Conservation (phyloP, 1,284 basidiomycete species). For the Irpex rosettiformis region DNA sequence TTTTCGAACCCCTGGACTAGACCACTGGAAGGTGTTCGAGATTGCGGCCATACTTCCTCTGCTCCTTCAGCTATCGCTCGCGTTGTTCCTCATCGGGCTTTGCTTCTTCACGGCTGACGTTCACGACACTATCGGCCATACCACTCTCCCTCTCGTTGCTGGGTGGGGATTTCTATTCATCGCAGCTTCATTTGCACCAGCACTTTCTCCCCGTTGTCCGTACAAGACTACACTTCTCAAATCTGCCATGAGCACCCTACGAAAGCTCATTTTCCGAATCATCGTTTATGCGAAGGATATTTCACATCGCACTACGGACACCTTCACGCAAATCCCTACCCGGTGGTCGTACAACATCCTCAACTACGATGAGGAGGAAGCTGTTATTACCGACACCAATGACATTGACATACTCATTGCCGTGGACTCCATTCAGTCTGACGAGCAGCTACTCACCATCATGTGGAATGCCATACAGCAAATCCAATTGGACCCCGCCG, state of each 20-base stretch:
- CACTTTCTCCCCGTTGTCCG: conserved; percentile 5
- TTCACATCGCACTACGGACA: background rate
- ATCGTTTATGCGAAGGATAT: background rate
- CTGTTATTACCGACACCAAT: background rate
- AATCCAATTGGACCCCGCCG: background rate
- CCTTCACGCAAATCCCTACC: background rate
- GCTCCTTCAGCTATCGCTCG: conserved; percentile 7
- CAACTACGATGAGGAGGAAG: conserved; percentile 9
- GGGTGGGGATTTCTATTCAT: conserved; percentile 4
- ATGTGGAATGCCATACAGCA: background rate
- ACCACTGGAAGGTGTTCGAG: conserved; percentile 7
- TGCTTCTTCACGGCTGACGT: conserved; percentile 7
- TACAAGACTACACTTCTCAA: conserved; percentile 8
- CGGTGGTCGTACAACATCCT: background rate
- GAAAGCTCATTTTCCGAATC: background rate
- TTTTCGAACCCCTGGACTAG: conserved; percentile 5
- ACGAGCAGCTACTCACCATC: conserved; percentile 7
- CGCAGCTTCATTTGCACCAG: conserved; percentile 1
- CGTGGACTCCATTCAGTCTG: conserved; percentile 12
- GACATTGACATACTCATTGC: conserved; percentile 9
- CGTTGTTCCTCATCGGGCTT: conserved; percentile 5
- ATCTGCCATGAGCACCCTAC: background rate
- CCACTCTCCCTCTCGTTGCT: conserved; percentile 2
- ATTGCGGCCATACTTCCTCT: conserved; percentile 7
- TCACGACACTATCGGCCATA: background rate